These are phyloP conservation scores for Pyrus betulifolia DNA, from an alignment of 306 rosid species.

Conservation along the genomic window DNA sequence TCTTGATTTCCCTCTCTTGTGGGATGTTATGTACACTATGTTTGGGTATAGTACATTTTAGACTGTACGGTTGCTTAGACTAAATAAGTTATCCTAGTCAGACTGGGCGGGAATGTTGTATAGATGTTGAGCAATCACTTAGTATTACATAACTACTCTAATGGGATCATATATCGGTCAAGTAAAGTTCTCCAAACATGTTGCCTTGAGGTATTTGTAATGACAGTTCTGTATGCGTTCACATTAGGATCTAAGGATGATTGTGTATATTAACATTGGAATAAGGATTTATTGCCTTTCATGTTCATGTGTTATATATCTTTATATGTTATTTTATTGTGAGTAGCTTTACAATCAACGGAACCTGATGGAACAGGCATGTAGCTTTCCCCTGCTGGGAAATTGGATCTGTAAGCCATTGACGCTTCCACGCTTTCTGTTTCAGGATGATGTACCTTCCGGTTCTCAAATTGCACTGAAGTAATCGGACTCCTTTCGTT, in stretches of 20 bases:
- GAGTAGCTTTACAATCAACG: background rate
- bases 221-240: background rate
- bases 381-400: background rate
- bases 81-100: background rate
- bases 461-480: constrained; percentile 3
- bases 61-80: background rate
- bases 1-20: background rate
- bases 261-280: background rate
- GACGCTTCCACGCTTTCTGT: background rate
- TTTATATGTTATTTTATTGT: background rate
- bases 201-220: background rate
- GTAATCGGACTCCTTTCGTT: constrained; percentile 15
- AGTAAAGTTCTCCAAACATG: background rate
- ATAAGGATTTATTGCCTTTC: background rate
- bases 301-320: background rate
- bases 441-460: constrained; percentile 49
- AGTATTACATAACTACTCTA: background rate
- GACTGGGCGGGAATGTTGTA: background rate
- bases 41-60: background rate
- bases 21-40: background rate
- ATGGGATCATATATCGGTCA: background rate
- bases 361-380: background rate
- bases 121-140: background rate
- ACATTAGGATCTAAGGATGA: too few species aligned
- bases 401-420: background rate